These are phyloP conservation scores for Phytopythium mirpurense DNA, from an alignment of 352 stramenopile genomes.

Conservation along the genomic window DNA sequence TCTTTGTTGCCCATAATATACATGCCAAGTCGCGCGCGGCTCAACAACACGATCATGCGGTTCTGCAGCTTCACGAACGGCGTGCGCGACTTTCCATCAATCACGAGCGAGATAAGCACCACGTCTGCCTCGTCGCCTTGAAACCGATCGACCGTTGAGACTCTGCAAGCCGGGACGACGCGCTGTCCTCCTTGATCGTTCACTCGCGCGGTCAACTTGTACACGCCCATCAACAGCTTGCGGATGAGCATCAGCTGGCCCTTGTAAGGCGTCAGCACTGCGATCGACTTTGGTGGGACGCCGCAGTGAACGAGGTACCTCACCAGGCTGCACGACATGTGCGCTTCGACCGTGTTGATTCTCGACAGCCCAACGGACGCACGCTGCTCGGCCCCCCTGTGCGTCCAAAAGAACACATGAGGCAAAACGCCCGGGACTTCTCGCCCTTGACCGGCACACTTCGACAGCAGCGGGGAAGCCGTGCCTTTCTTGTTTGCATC, in stretches of 20 bases:
- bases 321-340: constrained; percentile 75
- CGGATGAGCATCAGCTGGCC: constrained; percentile 84
- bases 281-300: constrained; percentile 63
- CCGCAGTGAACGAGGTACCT: constrained; percentile 77
- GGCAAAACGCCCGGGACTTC: constrained; percentile 73
- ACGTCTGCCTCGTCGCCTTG: constrained; percentile 88
- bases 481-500: neutral
- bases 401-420: constrained; percentile 86
- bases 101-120: constrained; percentile 85
- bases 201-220: constrained; percentile 16
- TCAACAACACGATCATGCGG: constrained; percentile 87
- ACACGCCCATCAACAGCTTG: constrained; percentile 53
- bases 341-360: constrained; percentile 64
- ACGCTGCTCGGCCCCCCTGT: constrained; percentile 52
- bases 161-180: constrained; percentile 34
- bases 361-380: constrained; percentile 68
- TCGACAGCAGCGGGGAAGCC: constrained; percentile 12
- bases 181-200: constrained; percentile 19
- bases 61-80: constrained; percentile 88
- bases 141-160: constrained; percentile 88
- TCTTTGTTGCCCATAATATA: constrained; percentile 80
- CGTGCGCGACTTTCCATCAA: constrained; percentile 84
- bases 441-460: constrained; percentile 42
- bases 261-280: constrained; percentile 88
- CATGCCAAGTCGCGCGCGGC: constrained; percentile 78